phyloP scores from a whole-genome alignment of 208 protist genomes.

The Lotmaria passim region DNA sequence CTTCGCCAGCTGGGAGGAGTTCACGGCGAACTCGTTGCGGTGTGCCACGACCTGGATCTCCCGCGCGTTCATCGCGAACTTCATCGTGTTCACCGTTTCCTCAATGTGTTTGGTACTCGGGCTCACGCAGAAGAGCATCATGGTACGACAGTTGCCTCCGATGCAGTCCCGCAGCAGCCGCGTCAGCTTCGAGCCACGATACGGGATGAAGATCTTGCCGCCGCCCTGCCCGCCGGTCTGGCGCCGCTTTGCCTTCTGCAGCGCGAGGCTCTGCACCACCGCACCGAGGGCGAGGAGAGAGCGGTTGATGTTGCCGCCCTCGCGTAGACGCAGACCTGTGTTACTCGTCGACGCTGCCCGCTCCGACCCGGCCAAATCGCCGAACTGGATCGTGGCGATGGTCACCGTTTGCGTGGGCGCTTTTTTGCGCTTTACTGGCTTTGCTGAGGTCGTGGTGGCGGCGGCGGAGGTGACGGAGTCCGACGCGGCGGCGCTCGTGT shows the following conservation, averaged over 20 bases:
- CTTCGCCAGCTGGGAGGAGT: slow-evolving; percentile 62
- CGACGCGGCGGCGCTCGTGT: background rate
- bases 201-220: slow-evolving; percentile 68
- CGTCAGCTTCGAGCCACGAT: slow-evolving; percentile 85
- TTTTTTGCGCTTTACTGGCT: background rate
- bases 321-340: slow-evolving; percentile 78
- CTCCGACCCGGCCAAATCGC: slow-evolving; percentile 91
- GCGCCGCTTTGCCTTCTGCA: slow-evolving; percentile 32
- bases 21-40: slow-evolving; percentile 72
- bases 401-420: slow-evolving; percentile 34
- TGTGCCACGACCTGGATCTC: slow-evolving; percentile 70
- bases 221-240: slow-evolving; percentile 29
- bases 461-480: background rate
- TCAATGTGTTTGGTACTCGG: slow-evolving; percentile 68
- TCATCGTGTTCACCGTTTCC: slow-evolving; percentile 85
- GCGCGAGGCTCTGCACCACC: slow-evolving; percentile 89
- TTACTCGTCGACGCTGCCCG: slow-evolving; percentile 83
- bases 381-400: slow-evolving; percentile 80
- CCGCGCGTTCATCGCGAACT: slow-evolving; percentile 86
- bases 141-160: slow-evolving; percentile 83
- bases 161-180: slow-evolving; percentile 76
- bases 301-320: slow-evolving; percentile 95
- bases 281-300: slow-evolving; percentile 93
- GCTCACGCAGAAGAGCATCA: slow-evolving; percentile 82
- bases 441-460: background rate